A percentile compares a stretch with the other conserved stretches of the same genome.
Evolutionary conservation across 208 protist species (phyloP).

Genomic region (Zelonia costaricensis): DNA sequence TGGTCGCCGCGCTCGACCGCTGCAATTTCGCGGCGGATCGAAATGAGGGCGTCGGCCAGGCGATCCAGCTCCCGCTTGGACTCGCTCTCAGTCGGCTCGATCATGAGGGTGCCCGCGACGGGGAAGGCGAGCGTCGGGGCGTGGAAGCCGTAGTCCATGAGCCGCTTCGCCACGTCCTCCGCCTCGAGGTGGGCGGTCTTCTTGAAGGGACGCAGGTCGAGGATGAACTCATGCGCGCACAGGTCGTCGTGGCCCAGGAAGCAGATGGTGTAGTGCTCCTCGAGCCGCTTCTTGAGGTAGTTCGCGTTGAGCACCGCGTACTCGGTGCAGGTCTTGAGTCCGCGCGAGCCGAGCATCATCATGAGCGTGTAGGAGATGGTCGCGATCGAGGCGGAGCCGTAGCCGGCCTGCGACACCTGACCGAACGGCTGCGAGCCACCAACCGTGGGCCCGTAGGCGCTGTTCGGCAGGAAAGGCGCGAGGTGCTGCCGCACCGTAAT

Average conservation of each 20-base stretch:
- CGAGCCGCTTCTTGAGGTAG: conserved; percentile 96
- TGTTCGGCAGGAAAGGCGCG: conserved; percentile 92
- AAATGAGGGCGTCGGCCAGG: conserved; percentile 96
- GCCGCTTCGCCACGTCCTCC: conserved; percentile 97
- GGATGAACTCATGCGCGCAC: conserved; percentile 98
- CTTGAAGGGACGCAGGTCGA: conserved; percentile 95
- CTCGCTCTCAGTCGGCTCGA: conserved; percentile 98
- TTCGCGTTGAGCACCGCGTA: conserved; percentile 98
- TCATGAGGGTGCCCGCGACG: conserved; percentile 94
- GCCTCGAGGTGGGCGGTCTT: conserved; percentile 92
- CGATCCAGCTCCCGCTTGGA: conserved; percentile 95
- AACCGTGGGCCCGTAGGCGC: conserved; percentile 59
- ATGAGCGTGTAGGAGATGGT: conserved; percentile 97
- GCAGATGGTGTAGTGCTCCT: conserved; percentile 94
- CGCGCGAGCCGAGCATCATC: conserved; percentile 93
- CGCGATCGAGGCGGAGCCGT: conserved; percentile 93
- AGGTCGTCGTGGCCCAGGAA: conserved; percentile 85
- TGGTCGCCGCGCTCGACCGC: conserved; percentile 93
- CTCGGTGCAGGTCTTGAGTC: conserved; percentile 91
- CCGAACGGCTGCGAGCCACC: conserved; percentile 83
- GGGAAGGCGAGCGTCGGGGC: conserved; percentile 96
- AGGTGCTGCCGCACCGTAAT: conserved; percentile 95
- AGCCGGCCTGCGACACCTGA: conserved; percentile 94
- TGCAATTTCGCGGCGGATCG: conserved; percentile 95
- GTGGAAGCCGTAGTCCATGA: conserved; percentile 98